Conservation (phyloP, 352 stramenopile species). For the Pythium biforme region DNA sequence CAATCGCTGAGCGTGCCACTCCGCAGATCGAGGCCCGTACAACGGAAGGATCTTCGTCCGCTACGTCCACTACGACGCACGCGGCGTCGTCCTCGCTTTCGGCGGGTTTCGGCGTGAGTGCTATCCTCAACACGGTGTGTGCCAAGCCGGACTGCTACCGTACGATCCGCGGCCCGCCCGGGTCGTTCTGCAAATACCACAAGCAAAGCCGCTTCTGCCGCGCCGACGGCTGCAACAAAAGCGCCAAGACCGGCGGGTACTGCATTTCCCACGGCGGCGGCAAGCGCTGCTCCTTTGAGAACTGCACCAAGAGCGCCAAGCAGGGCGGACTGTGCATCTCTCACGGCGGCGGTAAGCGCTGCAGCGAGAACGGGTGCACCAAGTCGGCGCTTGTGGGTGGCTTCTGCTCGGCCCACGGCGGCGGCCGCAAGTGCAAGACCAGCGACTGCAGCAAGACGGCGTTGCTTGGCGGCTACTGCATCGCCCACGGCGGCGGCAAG, state of each 20-base stretch:
- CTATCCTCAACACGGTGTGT: slow-evolving; percentile 79
- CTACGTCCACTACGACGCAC: background rate
- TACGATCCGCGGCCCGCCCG: slow-evolving; percentile 61
- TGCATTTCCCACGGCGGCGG: slow-evolving; percentile 63
- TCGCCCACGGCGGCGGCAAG: slow-evolving; percentile 50
- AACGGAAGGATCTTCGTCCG: background rate
- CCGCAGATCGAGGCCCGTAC: slow-evolving; percentile 1
- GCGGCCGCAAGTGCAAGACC: slow-evolving; percentile 72
- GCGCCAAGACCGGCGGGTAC: slow-evolving; percentile 75
- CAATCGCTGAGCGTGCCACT: background rate
- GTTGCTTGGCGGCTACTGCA: slow-evolving; percentile 72
- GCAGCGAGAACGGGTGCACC: slow-evolving; percentile 65
- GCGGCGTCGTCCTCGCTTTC: background rate
- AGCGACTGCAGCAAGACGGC: slow-evolving; percentile 76
- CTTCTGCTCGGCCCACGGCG: slow-evolving; percentile 82
- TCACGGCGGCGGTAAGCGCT: slow-evolving; percentile 80
- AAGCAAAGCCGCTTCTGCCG: slow-evolving; percentile 82
- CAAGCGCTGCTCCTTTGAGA: slow-evolving; percentile 60
- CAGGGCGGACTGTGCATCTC: slow-evolving; percentile 81
- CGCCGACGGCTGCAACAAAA: slow-evolving; percentile 66
- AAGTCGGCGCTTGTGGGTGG: slow-evolving; percentile 82
- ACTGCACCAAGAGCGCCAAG: slow-evolving; percentile 85
- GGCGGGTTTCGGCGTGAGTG: slow-evolving; percentile 46
- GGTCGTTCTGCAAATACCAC: slow-evolving; percentile 84
- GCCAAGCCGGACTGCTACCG: slow-evolving; percentile 77